A percentile compares a stretch with the other conserved stretches of the same genome.
These are phyloP conservation scores for Anisodus tanguticus DNA, from an alignment of 257 asterid species.

Conservation along the genomic window DNA sequence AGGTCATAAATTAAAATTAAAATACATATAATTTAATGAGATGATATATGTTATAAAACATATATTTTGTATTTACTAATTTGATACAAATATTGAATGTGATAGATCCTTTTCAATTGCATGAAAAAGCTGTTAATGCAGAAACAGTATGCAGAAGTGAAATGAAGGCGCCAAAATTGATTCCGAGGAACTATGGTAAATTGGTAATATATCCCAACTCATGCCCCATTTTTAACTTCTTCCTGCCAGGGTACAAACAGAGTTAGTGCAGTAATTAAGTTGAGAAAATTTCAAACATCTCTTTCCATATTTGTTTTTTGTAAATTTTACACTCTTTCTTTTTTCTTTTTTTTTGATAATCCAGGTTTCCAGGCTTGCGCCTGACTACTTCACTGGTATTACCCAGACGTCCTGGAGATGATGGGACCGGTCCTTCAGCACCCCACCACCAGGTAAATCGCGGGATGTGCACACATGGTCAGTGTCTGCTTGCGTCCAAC, in stretches of 20 bases:
- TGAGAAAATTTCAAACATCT: neutral
- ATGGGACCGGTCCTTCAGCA: too few relatives aligned
- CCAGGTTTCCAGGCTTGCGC: too few relatives aligned
- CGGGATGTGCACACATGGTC: too few relatives aligned
- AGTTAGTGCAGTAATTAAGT: neutral
- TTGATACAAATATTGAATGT: neutral
- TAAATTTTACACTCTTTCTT: too few relatives aligned
- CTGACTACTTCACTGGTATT: too few relatives aligned
- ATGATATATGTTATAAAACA: neutral
- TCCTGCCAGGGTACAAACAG: neutral
- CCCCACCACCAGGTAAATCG: too few relatives aligned
- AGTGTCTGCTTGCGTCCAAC: too few relatives aligned
- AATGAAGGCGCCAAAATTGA: neutral
- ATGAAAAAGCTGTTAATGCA: neutral
- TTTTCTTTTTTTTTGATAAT: too few relatives aligned
- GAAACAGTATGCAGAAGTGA: neutral
- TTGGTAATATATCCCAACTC: neutral
- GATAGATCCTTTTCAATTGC: neutral
- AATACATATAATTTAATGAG: neutral
- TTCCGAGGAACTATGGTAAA: neutral
- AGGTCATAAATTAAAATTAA: neutral
- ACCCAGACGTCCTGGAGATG: too few relatives aligned
- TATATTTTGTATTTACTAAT: neutral
- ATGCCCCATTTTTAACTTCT: neutral
- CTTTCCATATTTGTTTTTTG: neutral